phyloP scores from a whole-genome alignment of 257 asterid genomes.

The Eustoma russellianum region DNA sequence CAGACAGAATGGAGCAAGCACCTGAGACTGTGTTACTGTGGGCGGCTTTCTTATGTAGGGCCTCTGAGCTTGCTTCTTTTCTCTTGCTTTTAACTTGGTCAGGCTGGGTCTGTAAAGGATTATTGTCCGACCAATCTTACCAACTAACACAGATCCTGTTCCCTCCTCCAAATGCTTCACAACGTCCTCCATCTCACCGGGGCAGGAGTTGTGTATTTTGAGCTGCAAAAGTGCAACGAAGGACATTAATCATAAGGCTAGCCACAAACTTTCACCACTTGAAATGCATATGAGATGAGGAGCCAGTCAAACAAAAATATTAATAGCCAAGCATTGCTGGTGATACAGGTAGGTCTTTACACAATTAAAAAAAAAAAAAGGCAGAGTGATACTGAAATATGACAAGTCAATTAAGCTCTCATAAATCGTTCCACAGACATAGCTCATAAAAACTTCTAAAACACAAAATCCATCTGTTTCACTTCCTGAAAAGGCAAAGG shows the following conservation, averaged over 20 bases:
- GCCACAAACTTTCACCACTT: too few species aligned
- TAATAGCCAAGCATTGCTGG: too few species aligned
- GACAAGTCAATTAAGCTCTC: too few species aligned
- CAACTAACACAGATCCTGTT: constrained; percentile 63
- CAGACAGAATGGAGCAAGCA: constrained; percentile 6
- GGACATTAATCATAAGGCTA: neutral
- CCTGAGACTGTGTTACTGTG: constrained; percentile 31
- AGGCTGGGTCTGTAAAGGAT: constrained; percentile 86
- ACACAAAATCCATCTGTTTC: too few species aligned
- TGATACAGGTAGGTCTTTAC: too few species aligned
- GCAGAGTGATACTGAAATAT: too few species aligned
- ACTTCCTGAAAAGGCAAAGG: too few species aligned
- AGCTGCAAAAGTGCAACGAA: constrained; percentile 29
- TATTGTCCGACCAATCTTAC: constrained; percentile 84
- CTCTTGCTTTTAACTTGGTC: constrained; percentile 69
- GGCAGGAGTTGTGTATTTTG: constrained; percentile 70
- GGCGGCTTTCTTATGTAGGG: constrained; percentile 24
- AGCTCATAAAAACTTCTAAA: too few species aligned
- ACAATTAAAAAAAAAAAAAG: too few species aligned
- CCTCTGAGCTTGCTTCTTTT: constrained; percentile 49
- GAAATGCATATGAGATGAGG: too few species aligned
- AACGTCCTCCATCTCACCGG: constrained; percentile 67
- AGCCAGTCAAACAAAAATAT: too few species aligned
- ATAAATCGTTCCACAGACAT: too few species aligned
- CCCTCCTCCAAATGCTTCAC: constrained; percentile 57